Evolutionary conservation across 2,329 filamentous ascomycete species (phyloP).

Genomic region (Ustulina deusta): DNA sequence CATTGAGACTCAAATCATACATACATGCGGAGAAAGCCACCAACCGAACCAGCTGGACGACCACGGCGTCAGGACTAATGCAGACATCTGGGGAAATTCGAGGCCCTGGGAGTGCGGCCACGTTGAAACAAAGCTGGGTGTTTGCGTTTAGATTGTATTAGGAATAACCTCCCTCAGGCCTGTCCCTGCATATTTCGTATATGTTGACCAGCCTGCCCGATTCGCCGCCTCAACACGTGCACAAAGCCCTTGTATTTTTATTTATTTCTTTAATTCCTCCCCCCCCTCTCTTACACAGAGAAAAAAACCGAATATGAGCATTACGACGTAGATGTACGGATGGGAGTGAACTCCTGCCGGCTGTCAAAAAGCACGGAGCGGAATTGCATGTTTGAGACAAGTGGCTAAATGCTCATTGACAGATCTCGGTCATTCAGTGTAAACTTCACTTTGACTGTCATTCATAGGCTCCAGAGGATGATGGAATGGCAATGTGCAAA

Average conservation of each 20-base stretch:
- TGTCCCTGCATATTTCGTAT: neutral
- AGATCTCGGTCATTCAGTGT: conserved; percentile 37
- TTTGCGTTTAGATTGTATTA: conserved; percentile 5
- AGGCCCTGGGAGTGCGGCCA: neutral
- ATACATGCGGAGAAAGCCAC: conserved; percentile 1
- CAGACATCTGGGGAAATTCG: neutral
- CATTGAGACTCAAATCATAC: conserved; percentile 28
- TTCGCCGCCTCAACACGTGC: neutral
- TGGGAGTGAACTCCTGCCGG: neutral
- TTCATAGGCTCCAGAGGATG: conserved; percentile 44
- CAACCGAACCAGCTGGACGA: conserved; percentile 1
- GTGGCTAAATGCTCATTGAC: neutral
- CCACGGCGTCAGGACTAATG: neutral
- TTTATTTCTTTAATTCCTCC: too few relatives aligned
- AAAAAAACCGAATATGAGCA: neutral
- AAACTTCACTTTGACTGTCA: conserved; percentile 47
- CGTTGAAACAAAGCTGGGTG: neutral
- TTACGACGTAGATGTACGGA: neutral
- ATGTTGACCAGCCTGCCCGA: neutral
- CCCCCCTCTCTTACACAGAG: too few relatives aligned
- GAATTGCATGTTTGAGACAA: conserved; percentile 14
- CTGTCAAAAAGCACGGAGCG: neutral
- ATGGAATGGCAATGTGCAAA: conserved; percentile 52
- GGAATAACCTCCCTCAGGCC: neutral
- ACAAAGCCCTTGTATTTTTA: neutral